Evolutionary conservation across 257 asterid species (phyloP), one percentile per base, ranked within the genome.

Genomic region (Gentiana straminea): DNA sequence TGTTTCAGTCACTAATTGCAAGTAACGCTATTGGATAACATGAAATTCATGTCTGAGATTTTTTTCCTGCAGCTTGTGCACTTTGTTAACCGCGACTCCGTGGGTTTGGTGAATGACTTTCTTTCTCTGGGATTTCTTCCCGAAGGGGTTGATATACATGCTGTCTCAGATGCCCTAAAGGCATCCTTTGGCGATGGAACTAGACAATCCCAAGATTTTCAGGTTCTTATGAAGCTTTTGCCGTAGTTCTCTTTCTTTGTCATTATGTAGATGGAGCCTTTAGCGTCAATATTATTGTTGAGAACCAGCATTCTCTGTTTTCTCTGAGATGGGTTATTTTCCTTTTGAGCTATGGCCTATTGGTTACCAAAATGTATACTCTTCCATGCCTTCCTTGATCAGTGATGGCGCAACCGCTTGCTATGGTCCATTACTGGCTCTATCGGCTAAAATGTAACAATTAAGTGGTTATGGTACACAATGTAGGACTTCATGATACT

Each of bases 101-200:
- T 84, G 68, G 92, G 98, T 46, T 78, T 91, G 75, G 98, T 96
- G 65, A 83, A 87, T 75, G 96, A 85, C 79, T 87, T 81, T 64
- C 89, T 91, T 49, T 84, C 97, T 57, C 80, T 91, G 75, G 98
- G 98, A 63, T 91, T 91, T 75, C 52, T 91, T 64, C 96, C 96
- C 39, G 98, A 91, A 75, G 97, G 95, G 54, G 72, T 77, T 50
- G 86, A 87, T 58, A 60, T 83, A 58, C 84, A 81, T 43, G 71
- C 84, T 43, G 95, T 87, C 60, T 75, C 98, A 66, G 98, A 91
- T 70, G 96, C 98, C 57, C 61, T 91, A 73, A 72, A 49, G 49
- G 72, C 83, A 67, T 87, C 98, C 57, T 87, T 91, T 67, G 95
- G 93, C 52, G 90, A 86, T 73, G 91, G 88, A 63, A 78, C 83